Conservation (phyloP, 2,329 filamentous ascomycete species). For the Arthrobotrys entomopaga region DNA sequence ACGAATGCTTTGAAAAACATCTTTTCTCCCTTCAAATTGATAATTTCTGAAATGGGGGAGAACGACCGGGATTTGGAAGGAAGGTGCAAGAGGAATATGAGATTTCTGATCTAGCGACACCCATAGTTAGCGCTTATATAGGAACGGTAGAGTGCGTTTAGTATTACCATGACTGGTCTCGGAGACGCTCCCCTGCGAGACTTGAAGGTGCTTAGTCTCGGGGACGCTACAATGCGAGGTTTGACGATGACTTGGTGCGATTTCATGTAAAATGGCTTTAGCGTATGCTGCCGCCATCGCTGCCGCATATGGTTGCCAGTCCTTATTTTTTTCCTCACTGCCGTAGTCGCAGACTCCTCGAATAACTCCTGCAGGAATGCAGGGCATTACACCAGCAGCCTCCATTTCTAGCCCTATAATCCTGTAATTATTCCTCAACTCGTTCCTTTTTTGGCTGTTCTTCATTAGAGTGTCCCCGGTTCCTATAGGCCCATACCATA, state of each 20-base stretch:
- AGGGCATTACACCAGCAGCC: neutral
- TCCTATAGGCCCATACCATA: slow-evolving; percentile 62
- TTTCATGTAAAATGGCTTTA: slow-evolving; percentile 58
- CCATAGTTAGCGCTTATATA: too few species aligned
- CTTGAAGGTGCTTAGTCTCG: too few species aligned
- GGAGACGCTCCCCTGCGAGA: too few species aligned
- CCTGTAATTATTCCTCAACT: slow-evolving; percentile 5
- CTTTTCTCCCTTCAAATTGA: neutral
- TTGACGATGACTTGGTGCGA: too few species aligned
- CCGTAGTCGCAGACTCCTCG: slow-evolving; percentile 61
- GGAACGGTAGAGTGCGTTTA: too few species aligned
- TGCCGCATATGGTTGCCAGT: slow-evolving; percentile 62
- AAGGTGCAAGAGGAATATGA: neutral
- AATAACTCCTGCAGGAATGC: neutral
- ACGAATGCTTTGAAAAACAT: neutral
- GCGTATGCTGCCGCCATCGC: slow-evolving; percentile 52
- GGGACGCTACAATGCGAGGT: too few species aligned
- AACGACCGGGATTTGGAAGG: neutral
- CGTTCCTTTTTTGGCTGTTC: slow-evolving; percentile 57
- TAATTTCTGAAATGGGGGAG: neutral
- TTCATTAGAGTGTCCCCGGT: slow-evolving; percentile 61
- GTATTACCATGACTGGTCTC: too few species aligned
- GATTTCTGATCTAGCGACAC: too few species aligned
- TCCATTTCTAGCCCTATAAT: neutral
- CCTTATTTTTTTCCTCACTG: slow-evolving; percentile 61